Conservation (phyloP, 2,329 filamentous ascomycete genomes). For the Leptographium flavum region DNA sequence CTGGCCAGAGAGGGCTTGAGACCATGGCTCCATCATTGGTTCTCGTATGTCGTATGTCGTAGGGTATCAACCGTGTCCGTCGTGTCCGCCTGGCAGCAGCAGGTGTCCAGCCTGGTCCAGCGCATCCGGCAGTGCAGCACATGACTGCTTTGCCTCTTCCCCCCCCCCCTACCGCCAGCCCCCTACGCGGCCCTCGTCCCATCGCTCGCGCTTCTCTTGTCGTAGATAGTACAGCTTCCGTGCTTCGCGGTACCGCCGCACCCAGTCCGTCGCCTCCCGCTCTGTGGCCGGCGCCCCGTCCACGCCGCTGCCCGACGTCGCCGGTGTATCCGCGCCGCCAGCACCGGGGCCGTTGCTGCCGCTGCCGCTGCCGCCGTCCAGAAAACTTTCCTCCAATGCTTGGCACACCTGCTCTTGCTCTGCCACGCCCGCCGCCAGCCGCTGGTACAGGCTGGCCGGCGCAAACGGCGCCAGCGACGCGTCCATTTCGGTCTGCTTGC, state of each 20-base stretch:
- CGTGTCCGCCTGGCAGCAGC: no score
- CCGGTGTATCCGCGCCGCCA: background rate
- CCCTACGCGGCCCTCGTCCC: constrained; percentile 91
- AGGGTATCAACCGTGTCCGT: no score
- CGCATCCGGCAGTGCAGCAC: no score
- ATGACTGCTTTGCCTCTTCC: no score
- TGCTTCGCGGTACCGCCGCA: constrained; percentile 66
- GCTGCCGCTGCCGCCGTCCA: constrained; percentile 27
- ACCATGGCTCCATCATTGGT: no score
- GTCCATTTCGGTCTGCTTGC: constrained; percentile 83
- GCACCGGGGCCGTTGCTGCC: background rate
- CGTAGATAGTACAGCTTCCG: constrained; percentile 66
- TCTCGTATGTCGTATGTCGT: no score
- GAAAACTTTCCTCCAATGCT: constrained; percentile 84
- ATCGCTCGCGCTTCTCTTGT: constrained; percentile 76
- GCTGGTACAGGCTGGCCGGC: constrained; percentile 73
- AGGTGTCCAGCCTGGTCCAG: no score
- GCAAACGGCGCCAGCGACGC: constrained; percentile 70
- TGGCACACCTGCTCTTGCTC: constrained; percentile 73
- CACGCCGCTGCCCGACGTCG: constrained; percentile 12
- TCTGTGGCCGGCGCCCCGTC: constrained; percentile 54
- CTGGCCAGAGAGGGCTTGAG: no score
- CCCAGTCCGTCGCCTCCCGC: constrained; percentile 75
- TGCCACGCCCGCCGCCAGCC: constrained; percentile 57
- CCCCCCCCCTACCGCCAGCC: constrained; percentile 57